These are phyloP conservation scores for Porphyra umbilicalis DNA, from an alignment of 31 red algal species.

Conservation along the genomic window DNA sequence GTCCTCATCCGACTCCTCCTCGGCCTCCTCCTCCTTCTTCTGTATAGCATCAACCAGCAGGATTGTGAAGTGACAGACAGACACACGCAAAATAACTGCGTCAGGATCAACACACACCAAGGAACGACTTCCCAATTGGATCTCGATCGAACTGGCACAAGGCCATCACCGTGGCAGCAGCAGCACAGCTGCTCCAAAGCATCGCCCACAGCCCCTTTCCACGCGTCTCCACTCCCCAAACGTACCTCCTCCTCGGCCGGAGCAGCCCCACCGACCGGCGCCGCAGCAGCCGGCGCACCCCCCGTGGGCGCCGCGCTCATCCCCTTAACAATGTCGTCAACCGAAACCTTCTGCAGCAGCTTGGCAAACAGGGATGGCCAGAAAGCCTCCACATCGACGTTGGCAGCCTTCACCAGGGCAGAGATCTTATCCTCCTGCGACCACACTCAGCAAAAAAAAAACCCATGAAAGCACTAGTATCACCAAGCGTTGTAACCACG, in stretches of 20 bases:
- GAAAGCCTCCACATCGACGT: slow-evolving; percentile 72
- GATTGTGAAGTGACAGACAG: background rate
- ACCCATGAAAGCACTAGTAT: too few relatives aligned
- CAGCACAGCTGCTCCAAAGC: too few relatives aligned
- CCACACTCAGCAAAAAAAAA: too few relatives aligned
- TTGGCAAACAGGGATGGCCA: slow-evolving; percentile 81
- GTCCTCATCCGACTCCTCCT: slow-evolving; percentile 59
- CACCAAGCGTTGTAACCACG: too few relatives aligned
- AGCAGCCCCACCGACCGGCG: slow-evolving; percentile 16
- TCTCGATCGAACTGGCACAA: background rate
- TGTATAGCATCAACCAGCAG: background rate
- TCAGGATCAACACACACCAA: background rate
- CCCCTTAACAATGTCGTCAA: slow-evolving; percentile 71
- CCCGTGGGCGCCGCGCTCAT: slow-evolving; percentile 53
- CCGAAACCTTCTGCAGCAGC: slow-evolving; percentile 54
- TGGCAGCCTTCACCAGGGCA: slow-evolving; percentile 61
- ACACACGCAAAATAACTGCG: background rate
- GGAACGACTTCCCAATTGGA: background rate
- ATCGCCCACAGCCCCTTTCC: background rate
- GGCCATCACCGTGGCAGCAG: background rate
- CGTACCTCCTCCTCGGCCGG: slow-evolving; percentile 19
- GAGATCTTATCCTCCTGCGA: slow-evolving; percentile 86
- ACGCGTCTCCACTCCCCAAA: background rate
- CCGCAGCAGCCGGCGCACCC: slow-evolving; percentile 22
- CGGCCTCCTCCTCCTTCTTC: slow-evolving; percentile 38